Base-by-base conservation (phyloP, 1,284 basidiomycete genomes). In the Ganoderma lingzhi region DNA sequence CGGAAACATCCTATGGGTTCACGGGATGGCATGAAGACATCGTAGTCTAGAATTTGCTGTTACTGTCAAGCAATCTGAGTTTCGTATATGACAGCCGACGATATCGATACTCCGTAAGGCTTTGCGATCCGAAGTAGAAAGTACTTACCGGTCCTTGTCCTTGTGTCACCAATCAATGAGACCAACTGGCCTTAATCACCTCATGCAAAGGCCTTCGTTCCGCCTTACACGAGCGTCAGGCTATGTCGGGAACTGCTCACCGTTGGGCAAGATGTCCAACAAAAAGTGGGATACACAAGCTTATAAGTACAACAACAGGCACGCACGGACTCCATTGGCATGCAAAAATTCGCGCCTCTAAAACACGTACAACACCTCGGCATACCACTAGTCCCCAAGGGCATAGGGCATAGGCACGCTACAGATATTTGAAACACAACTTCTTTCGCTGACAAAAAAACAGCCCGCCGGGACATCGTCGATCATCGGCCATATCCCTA, bases 401-500 rank as follows among this genome's bases (percentile, higher is more conserved):
- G n/a, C 9, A 14, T 23, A 23, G 23, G 23, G 23, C 23, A 30
- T 14, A 12, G 51, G 14, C 30, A 30, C 15, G 53, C 53, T 28
- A 32, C 12, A 55, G 12, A 15, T n/a, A 30, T 30, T 32, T 30
- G 9, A 4, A 28, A 55, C 32, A 55, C 23, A 55, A 17, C 53
- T 35, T 56, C 53, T 35, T 14, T 35, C 30, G 17, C 53, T 32
- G 15, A 51, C 48, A 17, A 44, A 42, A 19, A 48, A 48, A 23
- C 23, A 23, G 23, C 23, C 23, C 45, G 5, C 44, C 15, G 6
- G 3, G 2, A 3, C 44, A 48, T n/a, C n/a, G 4, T 56, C 28
- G 30, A 63, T 71, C 68, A 73, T 44, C 72, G 68, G 17, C 71
- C 65, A 44, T 76, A 74, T 1, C 75, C 75, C 53, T 74, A 72